These are phyloP conservation scores for Citrullus colocynthis DNA, from an alignment of 306 rosid species.

Conservation along the genomic window DNA sequence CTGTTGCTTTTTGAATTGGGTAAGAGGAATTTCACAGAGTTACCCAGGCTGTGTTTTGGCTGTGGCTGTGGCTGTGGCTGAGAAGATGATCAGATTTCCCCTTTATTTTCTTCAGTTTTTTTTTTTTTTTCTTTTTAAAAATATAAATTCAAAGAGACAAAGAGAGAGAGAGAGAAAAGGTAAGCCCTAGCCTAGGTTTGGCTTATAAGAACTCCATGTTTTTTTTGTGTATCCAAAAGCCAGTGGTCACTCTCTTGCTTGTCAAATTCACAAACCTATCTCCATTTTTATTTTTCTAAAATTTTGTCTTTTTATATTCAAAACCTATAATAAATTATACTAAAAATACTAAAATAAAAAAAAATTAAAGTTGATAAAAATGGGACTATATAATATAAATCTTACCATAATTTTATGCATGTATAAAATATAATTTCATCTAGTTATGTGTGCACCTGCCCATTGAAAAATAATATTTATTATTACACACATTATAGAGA, in stretches of 20 bases:
- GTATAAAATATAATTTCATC: no score
- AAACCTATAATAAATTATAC: no score
- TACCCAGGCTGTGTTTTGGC: slow-evolving; percentile 17
- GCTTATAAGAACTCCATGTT: not conserved
- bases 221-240: not conserved
- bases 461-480: not conserved
- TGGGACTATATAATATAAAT: no score
- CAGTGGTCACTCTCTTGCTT: slow-evolving; percentile 4
- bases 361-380: no score
- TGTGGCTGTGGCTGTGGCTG: slow-evolving; percentile 8
- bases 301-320: no score
- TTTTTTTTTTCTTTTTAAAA: not conserved
- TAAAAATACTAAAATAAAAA: no score
- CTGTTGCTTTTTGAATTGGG: slow-evolving; percentile 9
- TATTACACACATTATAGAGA: not conserved
- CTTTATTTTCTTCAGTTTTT: not conserved
- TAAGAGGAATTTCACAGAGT: slow-evolving; percentile 10
- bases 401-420: not conserved
- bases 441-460: not conserved
- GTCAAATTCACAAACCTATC: not conserved
- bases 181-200: not conserved
- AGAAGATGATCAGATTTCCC: not conserved
- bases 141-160: not conserved
- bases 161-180: not conserved
- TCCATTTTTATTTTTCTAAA: not conserved